Evolutionary conservation across 768 basidiomycete species (phyloP).

Genomic region (Neoboletus brunneissimus): DNA sequence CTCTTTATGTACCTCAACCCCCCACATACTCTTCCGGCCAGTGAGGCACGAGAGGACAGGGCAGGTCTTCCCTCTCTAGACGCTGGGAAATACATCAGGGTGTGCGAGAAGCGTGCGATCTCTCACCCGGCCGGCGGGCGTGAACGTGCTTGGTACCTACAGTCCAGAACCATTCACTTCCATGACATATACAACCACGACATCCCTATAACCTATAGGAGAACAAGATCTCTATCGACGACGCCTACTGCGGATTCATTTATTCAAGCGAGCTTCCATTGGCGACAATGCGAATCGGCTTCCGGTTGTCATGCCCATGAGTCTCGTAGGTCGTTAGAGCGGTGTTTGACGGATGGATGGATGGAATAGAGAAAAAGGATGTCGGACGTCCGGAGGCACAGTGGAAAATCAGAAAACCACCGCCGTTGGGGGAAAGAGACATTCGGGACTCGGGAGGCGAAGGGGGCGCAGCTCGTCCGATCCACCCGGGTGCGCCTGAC

Average conservation of each 20-base stretch:
- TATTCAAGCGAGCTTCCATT: neutral
- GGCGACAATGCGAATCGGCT: neutral
- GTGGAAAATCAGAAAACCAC: conserved; percentile 1
- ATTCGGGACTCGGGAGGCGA: neutral
- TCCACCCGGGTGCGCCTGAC: neutral
- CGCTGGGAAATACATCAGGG: neutral
- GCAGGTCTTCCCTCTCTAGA: neutral
- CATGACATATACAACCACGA: neutral
- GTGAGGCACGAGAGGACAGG: neutral
- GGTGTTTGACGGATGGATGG: conserved; percentile 1
- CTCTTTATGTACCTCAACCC: neutral
- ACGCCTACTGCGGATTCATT: neutral
- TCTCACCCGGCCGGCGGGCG: neutral
- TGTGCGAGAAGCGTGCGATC: neutral
- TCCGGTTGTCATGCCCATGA: conserved; percentile 8
- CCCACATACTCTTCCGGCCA: neutral
- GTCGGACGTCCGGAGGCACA: neutral
- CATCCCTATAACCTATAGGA: neutral
- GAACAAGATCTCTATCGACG: neutral
- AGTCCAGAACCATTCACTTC: neutral
- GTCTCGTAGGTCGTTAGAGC: neutral
- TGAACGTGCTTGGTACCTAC: neutral
- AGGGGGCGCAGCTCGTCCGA: neutral
- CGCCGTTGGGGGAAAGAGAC: neutral
- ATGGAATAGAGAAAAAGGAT: neutral